Percentiles rank a stretch among this genome's conserved stretches.
phyloP scores from a whole-genome alignment of 495 filamentous ascomycete species.

The Hypoxylon perforatum region DNA sequence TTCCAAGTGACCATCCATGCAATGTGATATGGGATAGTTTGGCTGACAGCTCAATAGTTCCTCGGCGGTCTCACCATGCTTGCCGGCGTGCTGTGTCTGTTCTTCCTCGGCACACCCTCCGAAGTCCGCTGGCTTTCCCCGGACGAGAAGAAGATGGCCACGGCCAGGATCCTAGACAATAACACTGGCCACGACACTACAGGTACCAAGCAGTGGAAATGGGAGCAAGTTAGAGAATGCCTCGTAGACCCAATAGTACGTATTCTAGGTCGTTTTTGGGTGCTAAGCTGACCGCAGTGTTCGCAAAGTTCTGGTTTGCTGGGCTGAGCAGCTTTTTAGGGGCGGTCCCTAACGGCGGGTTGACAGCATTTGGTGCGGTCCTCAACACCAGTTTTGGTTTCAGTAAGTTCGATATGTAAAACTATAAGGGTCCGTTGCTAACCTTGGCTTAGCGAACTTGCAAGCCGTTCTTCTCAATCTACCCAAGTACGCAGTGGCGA shows the following conservation, averaged over 20 bases:
- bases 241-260: constrained; percentile 39
- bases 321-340: constrained; percentile 55
- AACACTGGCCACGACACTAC: constrained; percentile 42
- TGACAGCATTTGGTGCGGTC: constrained; percentile 58
- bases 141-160: constrained; percentile 48
- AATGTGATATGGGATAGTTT: background rate
- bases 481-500: constrained; percentile 14
- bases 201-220: constrained; percentile 41
- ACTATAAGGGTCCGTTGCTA: background rate
- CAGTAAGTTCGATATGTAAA: constrained; percentile 15
- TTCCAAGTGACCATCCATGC: too few species aligned
- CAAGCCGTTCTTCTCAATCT: constrained; percentile 36
- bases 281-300: constrained; percentile 13
- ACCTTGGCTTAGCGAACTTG: constrained; percentile 29
- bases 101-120: constrained; percentile 46
- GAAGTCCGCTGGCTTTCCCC: constrained; percentile 46
- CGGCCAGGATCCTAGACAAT: constrained; percentile 40
- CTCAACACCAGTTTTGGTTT: constrained; percentile 59
- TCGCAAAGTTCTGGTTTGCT: constrained; percentile 50
- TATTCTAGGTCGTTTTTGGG: background rate
- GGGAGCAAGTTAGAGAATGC: constrained; percentile 45
- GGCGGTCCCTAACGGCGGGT: constrained; percentile 59
- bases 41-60: constrained; percentile 39
- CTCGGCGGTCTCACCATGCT: constrained; percentile 45
- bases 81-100: constrained; percentile 37